phyloP scores from a whole-genome alignment of 352 stramenopile genomes.

The Pythium chondricola region DNA sequence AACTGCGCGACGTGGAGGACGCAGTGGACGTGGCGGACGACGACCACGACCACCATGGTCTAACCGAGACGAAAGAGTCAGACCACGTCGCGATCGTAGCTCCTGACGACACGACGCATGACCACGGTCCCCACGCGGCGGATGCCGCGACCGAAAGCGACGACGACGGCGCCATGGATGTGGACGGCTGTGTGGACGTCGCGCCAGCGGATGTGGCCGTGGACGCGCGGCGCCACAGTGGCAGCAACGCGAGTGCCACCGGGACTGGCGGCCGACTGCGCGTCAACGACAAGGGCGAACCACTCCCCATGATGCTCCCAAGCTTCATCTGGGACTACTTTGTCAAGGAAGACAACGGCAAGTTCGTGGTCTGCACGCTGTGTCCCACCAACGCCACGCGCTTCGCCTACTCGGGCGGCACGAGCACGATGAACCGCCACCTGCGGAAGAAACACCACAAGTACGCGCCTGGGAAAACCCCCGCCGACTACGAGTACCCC shows the following conservation, averaged over 20 bases:
- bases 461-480: conserved; percentile 64
- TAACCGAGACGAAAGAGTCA: too few species aligned
- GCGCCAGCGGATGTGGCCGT: not conserved
- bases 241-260: not conserved
- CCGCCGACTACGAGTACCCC: conserved; percentile 64
- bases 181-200: not conserved
- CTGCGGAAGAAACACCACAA: conserved; percentile 80
- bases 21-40: conserved; percentile 4
- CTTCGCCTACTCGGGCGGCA: conserved; percentile 79
- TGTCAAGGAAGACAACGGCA: conserved; percentile 64
- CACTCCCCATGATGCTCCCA: conserved; percentile 58
- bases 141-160: not conserved
- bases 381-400: conserved; percentile 58
- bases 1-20: conserved; percentile 14
- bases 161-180: not conserved
- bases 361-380: conserved; percentile 74
- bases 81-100: conserved; percentile 10
- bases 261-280: conserved; percentile 10
- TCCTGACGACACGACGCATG: not conserved
- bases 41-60: not conserved
- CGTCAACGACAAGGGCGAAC: conserved; percentile 47
- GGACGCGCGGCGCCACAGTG: not conserved
- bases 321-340: conserved; percentile 87
- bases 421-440: conserved; percentile 81
- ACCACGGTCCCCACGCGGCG: not conserved